Evolutionary conservation across 2,329 filamentous ascomycete genomes (phyloP).

Genomic region (Trichoderma sp.): DNA sequence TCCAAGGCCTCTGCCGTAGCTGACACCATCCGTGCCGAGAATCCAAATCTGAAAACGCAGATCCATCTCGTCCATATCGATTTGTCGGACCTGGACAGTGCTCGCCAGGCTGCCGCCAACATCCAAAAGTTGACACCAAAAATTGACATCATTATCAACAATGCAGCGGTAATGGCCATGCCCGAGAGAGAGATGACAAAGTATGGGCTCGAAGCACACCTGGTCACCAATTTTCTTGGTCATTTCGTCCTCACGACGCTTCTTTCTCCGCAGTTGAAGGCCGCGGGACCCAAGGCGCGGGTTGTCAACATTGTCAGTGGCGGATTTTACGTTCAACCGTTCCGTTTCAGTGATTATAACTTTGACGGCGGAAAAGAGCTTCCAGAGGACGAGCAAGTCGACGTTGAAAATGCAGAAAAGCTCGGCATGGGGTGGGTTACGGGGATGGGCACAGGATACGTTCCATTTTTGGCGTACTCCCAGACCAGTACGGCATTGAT

Average conservation of each 20-base stretch:
- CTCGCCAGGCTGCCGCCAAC: neutral
- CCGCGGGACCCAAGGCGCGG: neutral
- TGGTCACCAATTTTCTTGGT: slow-evolving; percentile 7
- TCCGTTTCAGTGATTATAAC: slow-evolving; percentile 11
- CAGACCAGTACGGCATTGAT: slow-evolving; percentile 12
- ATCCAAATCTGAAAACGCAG: neutral
- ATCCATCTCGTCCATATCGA: neutral
- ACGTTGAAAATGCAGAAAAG: neutral
- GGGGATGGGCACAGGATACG: neutral
- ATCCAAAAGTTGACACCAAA: neutral
- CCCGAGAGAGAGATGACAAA: neutral
- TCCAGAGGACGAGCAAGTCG: neutral
- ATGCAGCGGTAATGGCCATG: slow-evolving; percentile 8
- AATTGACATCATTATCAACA: slow-evolving; percentile 12
- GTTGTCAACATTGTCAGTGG: slow-evolving; percentile 13
- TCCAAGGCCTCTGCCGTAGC: slow-evolving; percentile 11
- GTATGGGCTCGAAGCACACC: neutral
- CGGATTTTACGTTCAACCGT: slow-evolving; percentile 2
- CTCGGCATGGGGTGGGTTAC: slow-evolving; percentile 4
- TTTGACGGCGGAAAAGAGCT: slow-evolving; percentile 7
- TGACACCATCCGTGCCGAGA: neutral
- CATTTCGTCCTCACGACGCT: slow-evolving; percentile 2
- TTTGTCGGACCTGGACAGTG: neutral
- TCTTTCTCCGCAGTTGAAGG: neutral
- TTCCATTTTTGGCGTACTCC: slow-evolving; percentile 9